Base-by-base conservation (phyloP, 345 rosid species). In the Citrus glauca region DNA sequence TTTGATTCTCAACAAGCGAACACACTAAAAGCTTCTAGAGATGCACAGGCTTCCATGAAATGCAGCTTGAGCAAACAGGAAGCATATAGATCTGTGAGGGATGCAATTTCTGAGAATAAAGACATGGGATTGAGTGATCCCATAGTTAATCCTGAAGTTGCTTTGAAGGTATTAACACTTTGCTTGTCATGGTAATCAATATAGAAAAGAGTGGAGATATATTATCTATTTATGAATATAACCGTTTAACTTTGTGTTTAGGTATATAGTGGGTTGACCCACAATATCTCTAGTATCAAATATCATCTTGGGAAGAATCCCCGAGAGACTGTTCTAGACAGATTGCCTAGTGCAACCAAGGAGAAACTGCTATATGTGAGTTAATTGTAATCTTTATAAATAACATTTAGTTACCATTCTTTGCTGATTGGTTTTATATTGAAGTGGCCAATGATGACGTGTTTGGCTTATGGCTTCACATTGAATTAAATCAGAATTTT, bases 1-100 rank as follows among this genome's bases (percentile, higher is more conserved):
- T 95, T 95, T 80, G 98, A 95, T 87, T 92, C 96, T 73, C 99
- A 93, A 86, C 99, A 92, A 90, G 96, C 81, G 74, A 90, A 81
- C 79, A 88, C 93, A 16, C 77, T 87, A 56, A 88, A 83, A 81
- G 77, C 81, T 73, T 88, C 91, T 69, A 85, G 85, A 78, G 92
- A 88, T 73, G 67, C 77, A 40, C 57, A 81, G 17, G 71, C 77
- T 81, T 73, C 82, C 72, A 64, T 78, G 82, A 88, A 82, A 68
- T 65, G 84, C 73, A 82, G 75, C 74, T 77, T 88, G 82, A 85
- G 84, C 82, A 72, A 84, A 9, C 79, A 77, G 69, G 98, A 94
- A 83, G 90, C 93, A 57, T 96, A 87, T 78, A 80, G 83, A 78
- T 88, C 87, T 67, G 75, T 96, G 78, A 91, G 91, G 83, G 80